Conservation (phyloP, 1,284 basidiomycete species). For the Cystobasidium slooffiae region DNA sequence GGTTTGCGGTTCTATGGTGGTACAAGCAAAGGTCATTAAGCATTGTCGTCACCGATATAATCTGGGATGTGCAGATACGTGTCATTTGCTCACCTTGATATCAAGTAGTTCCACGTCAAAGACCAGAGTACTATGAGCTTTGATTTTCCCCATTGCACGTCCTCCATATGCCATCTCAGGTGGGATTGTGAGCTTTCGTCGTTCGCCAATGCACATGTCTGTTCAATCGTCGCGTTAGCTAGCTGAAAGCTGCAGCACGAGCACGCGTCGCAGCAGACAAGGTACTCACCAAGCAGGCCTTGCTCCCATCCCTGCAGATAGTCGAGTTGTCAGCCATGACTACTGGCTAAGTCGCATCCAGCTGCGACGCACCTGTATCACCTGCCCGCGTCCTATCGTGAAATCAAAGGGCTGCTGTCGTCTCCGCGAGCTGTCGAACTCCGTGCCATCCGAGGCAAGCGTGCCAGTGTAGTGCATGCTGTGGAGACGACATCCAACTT, state of each 20-base stretch:
- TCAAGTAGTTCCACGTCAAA: slow-evolving; percentile 45
- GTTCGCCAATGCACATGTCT: slow-evolving; percentile 51
- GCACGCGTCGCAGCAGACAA: neutral
- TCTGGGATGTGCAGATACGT: neutral
- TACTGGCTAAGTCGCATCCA: neutral
- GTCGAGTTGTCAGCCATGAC: slow-evolving; percentile 46
- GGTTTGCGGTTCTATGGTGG: slow-evolving; percentile 41
- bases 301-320: slow-evolving; percentile 56
- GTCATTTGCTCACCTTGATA: slow-evolving; percentile 28
- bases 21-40: neutral
- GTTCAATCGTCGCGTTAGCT: neutral
- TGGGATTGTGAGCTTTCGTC: slow-evolving; percentile 36
- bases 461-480: slow-evolving; percentile 60
- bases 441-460: slow-evolving; percentile 59
- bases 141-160: slow-evolving; percentile 44
- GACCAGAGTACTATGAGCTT: slow-evolving; percentile 30
- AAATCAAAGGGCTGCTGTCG: slow-evolving; percentile 62
- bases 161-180: slow-evolving; percentile 41
- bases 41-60: neutral
- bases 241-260: neutral
- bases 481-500: neutral
- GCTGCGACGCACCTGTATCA: slow-evolving; percentile 56
- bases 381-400: slow-evolving; percentile 58
- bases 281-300: slow-evolving; percentile 56
- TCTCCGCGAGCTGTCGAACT: slow-evolving; percentile 63